These are phyloP conservation scores for Gentiana macrophylla DNA, from an alignment of 257 asterid species.

Conservation along the genomic window DNA sequence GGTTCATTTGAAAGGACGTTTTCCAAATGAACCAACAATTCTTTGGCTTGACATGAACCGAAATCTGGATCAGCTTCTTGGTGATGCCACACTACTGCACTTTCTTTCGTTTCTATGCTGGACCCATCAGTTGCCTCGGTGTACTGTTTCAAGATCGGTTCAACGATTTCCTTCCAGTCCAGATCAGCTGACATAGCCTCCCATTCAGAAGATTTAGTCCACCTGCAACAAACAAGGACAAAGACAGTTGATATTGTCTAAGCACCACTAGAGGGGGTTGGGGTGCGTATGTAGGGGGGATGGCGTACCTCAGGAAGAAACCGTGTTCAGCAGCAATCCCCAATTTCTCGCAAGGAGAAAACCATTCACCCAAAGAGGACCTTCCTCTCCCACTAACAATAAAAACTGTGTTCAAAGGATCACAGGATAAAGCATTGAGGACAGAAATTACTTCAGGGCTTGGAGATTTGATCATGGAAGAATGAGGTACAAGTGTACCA, in stretches of 20 bases:
- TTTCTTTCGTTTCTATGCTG: slow-evolving; percentile 72
- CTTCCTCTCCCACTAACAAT: slow-evolving; percentile 88
- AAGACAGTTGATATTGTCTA: no score
- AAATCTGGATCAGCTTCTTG: slow-evolving; percentile 78
- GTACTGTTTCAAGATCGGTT: slow-evolving; percentile 70
- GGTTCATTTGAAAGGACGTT: slow-evolving; percentile 87
- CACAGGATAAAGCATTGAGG: slow-evolving; percentile 51
- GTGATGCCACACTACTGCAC: slow-evolving; percentile 92
- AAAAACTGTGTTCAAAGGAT: slow-evolving; percentile 67
- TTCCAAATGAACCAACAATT: slow-evolving; percentile 69
- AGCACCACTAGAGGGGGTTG: no score
- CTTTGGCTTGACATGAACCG: slow-evolving; percentile 87
- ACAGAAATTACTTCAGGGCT: slow-evolving; percentile 49
- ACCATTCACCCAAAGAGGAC: slow-evolving; percentile 58
- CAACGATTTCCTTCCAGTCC: slow-evolving; percentile 79
- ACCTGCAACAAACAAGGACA: slow-evolving; percentile 26
- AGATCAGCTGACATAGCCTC: slow-evolving; percentile 58
- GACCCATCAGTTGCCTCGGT: slow-evolving; percentile 92
- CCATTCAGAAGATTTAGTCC: slow-evolving; percentile 54
- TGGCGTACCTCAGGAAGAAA: slow-evolving; percentile 54
- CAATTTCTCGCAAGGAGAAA: slow-evolving; percentile 58
- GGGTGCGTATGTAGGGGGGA: background rate
- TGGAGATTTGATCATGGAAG: slow-evolving; percentile 52
- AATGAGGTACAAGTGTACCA: slow-evolving; percentile 84
- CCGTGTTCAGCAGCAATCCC: slow-evolving; percentile 96